phyloP scores from a whole-genome alignment of 805 yeast species.

The Scheffersomyces amazonensis region DNA sequence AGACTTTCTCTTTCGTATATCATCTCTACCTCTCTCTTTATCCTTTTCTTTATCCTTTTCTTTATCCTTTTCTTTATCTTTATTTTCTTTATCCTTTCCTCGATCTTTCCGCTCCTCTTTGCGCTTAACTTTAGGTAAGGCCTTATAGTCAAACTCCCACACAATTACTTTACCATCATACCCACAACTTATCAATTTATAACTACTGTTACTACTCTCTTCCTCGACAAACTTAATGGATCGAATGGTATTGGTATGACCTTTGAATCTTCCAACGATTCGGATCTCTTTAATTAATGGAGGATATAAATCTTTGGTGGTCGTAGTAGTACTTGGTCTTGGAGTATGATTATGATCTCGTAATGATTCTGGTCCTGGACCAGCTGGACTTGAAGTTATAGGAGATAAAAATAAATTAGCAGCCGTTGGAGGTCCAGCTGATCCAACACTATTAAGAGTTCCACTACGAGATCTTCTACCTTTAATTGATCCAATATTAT shows the following conservation, averaged over 20 bases:
- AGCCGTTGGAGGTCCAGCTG: constrained; percentile 5
- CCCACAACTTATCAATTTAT: constrained; percentile 37
- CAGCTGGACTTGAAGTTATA: constrained; percentile 17
- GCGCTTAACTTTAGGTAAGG: constrained; percentile 36
- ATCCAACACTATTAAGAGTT: constrained; percentile 28
- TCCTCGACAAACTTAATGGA: constrained; percentile 23
- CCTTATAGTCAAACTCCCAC: constrained; percentile 45
- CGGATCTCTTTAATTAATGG: constrained; percentile 36
- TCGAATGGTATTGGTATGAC: constrained; percentile 37
- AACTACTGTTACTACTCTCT: constrained; percentile 13
- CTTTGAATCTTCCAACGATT: constrained; percentile 35
- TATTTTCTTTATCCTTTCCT: not conserved
- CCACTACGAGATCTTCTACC: constrained; percentile 40
- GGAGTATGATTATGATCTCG: constrained; percentile 7
- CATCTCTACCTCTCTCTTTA: not conserved
- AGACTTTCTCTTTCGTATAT: constrained; percentile 4
- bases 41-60: not conserved
- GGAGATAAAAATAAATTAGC: constrained; percentile 18
- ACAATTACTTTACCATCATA: constrained; percentile 37
- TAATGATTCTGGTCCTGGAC: constrained; percentile 18
- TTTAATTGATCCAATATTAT: constrained; percentile 3
- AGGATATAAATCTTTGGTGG: constrained; percentile 15
- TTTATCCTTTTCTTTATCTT: too few species aligned
- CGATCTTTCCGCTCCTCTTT: too few species aligned
- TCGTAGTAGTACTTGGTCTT: not conserved